A percentile compares a stretch with the other conserved stretches of the same genome.
These are phyloP conservation scores for Picea abies DNA, from an alignment of 83 land plant species.

Conservation along the genomic window DNA sequence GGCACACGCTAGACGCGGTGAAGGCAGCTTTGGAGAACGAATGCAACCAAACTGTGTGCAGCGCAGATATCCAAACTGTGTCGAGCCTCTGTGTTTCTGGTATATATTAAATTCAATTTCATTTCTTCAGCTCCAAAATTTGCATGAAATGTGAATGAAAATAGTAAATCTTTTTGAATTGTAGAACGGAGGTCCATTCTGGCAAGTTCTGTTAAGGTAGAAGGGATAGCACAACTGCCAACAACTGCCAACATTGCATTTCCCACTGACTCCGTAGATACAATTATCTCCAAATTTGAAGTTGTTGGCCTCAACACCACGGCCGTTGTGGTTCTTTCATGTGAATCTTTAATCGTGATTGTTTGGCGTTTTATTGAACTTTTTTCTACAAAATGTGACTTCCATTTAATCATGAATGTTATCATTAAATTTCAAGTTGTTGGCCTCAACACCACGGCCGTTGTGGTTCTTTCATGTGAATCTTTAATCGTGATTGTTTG, in stretches of 20 bases:
- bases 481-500: neutral
- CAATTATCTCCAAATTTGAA: conserved; percentile 51
- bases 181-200: conserved; percentile 68
- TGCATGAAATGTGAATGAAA: neutral
- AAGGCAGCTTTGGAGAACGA: conserved; percentile 57
- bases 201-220: conserved; percentile 71
- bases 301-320: conserved; percentile 58
- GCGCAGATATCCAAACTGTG: conserved; percentile 67
- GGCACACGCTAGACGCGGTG: conserved; percentile 62
- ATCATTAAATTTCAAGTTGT: conserved; percentile 54
- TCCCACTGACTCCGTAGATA: conserved; percentile 38
- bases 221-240: conserved; percentile 62
- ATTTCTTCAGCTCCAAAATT: neutral
- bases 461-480: conserved; percentile 71
- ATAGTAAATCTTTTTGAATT: neutral
- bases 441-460: conserved; percentile 58
- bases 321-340: conserved; percentile 74
- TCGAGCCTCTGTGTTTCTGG: conserved; percentile 59
- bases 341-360: conserved; percentile 18
- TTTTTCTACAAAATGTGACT: no score
- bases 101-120: no score
- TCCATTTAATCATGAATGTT: no score
- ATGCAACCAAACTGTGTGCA: conserved; percentile 60
- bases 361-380: no score
- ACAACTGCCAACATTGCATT: conserved; percentile 47